phyloP scores from a whole-genome alignment of 2,329 filamentous ascomycete genomes.

The Chrysosporium keratinophilum region DNA sequence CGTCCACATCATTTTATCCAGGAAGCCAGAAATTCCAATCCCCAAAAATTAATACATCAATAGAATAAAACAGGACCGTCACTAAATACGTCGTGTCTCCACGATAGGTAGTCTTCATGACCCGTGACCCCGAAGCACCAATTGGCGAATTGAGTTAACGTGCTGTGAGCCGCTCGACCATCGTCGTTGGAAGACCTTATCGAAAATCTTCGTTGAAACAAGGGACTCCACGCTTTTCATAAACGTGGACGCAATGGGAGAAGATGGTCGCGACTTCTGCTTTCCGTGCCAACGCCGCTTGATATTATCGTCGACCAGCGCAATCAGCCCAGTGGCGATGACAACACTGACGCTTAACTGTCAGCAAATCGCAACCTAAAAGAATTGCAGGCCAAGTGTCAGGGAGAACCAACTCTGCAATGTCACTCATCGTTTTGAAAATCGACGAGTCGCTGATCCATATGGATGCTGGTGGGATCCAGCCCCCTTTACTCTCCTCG shows the following conservation, averaged over 20 bases:
- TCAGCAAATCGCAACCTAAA: slow-evolving; percentile 11
- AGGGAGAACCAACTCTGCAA: slow-evolving; percentile 64
- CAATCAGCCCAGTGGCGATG: slow-evolving; percentile 77
- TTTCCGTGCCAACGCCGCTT: slow-evolving; percentile 61
- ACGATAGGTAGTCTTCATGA: slow-evolving; percentile 1
- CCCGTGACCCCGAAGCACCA: slow-evolving; percentile 11
- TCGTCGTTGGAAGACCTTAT: slow-evolving; percentile 52
- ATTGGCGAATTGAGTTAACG: slow-evolving; percentile 14
- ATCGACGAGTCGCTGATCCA: slow-evolving; percentile 71
- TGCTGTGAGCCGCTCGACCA: slow-evolving; percentile 26
- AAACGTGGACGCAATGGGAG: slow-evolving; percentile 43
- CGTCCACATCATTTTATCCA: slow-evolving; percentile 4
- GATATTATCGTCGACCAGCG: slow-evolving; percentile 85
- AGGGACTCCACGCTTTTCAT: slow-evolving; percentile 53
- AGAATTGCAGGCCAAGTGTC: neutral
- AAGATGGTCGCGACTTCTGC: slow-evolving; percentile 41
- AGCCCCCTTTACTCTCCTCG: slow-evolving; percentile 70
- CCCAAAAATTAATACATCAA: slow-evolving; percentile 10
- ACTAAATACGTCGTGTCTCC: neutral
- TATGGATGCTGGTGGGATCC: slow-evolving; percentile 83
- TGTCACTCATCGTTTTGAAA: slow-evolving; percentile 60
- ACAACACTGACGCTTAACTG: slow-evolving; percentile 53
- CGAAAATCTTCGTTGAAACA: slow-evolving; percentile 51
- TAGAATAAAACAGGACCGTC: neutral
- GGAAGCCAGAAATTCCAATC: neutral